Conservation (phyloP, 2,329 filamentous ascomycete species). For the Penicillium verrucosum region DNA sequence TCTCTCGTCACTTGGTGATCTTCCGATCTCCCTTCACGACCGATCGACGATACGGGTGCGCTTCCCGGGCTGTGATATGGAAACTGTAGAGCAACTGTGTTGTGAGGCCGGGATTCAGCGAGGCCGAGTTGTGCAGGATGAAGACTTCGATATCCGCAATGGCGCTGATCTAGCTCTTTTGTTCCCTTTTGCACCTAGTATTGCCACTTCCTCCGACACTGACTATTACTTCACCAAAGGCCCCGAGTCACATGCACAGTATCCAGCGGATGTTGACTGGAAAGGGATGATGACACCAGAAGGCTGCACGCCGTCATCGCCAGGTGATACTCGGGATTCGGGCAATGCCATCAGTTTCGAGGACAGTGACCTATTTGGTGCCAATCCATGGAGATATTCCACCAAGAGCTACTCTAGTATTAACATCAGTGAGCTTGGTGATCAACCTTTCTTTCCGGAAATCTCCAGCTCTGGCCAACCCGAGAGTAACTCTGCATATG, state of each 20-base stretch:
- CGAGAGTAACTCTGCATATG: constrained; percentile 52
- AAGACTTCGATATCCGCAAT: constrained; percentile 64
- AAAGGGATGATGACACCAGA: constrained; percentile 55
- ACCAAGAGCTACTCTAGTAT: constrained; percentile 58
- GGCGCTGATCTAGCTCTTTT: constrained; percentile 72
- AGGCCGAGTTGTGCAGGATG: constrained; percentile 75
- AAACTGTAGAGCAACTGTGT: constrained; percentile 77
- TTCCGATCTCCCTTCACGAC: constrained; percentile 72
- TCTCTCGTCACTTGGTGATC: constrained; percentile 72
- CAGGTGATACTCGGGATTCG: constrained; percentile 24
- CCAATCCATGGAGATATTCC: constrained; percentile 54
- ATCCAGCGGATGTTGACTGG: constrained; percentile 52
- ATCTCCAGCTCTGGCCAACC: constrained; percentile 34
- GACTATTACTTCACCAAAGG: constrained; percentile 45
- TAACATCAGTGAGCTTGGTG: constrained; percentile 51
- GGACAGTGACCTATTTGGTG: constrained; percentile 42
- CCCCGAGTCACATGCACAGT: constrained; percentile 26
- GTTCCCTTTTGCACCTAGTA: constrained; percentile 79
- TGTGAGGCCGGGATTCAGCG: constrained; percentile 80
- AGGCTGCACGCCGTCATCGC: constrained; percentile 21
- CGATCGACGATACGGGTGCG: constrained; percentile 70
- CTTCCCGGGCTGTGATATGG: constrained; percentile 85
- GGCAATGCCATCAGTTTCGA: constrained; percentile 39
- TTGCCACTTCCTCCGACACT: constrained; percentile 44
- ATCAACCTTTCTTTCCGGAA: constrained; percentile 41